These are phyloP conservation scores for Cercospora janseana DNA, from an alignment of 2,329 filamentous ascomycete species.

Conservation along the genomic window DNA sequence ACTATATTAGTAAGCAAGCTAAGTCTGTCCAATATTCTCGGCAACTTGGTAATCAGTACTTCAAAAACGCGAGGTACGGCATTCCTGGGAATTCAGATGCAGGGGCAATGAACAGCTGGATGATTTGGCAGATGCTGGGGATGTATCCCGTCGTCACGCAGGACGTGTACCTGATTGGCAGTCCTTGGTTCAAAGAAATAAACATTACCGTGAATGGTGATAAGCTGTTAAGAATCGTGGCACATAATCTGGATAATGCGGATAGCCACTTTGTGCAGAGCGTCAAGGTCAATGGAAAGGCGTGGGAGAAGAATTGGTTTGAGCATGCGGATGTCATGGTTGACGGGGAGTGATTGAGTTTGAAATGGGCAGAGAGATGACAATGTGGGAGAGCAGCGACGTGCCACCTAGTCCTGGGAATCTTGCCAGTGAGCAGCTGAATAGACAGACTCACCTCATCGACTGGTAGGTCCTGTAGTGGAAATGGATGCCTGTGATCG, in stretches of 20 bases:
- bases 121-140: conserved; percentile 38
- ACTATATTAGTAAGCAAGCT: conserved; percentile 36
- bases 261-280: conserved; percentile 54
- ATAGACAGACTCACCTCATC: too few species aligned
- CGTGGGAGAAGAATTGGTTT: conserved; percentile 57
- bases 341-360: conserved; percentile 52
- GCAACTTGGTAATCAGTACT: conserved; percentile 32
- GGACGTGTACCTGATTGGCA: conserved; percentile 37
- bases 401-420: conserved; percentile 52
- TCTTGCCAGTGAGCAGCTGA: conserved; percentile 11
- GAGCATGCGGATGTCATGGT: conserved; percentile 51
- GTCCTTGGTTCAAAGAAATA: conserved; percentile 32
- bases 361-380: conserved; percentile 43
- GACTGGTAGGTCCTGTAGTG: too few species aligned
- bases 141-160: conserved; percentile 37
- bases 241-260: conserved; percentile 43
- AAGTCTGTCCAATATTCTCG: conserved; percentile 32
- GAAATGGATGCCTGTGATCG: too few species aligned
- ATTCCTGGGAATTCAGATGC: conserved; percentile 38
- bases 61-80: conserved; percentile 33
- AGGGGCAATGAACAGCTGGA: conserved; percentile 35
- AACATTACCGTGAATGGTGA: conserved; percentile 35
- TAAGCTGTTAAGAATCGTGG: conserved; percentile 48
- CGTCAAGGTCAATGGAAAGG: conserved; percentile 53
- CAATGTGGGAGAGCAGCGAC: conserved; percentile 50